Percentiles rank a stretch among this genome's conserved stretches.
These are phyloP conservation scores for Pichia sp. DNA, from an alignment of 1,139 yeast species.

Conservation along the genomic window DNA sequence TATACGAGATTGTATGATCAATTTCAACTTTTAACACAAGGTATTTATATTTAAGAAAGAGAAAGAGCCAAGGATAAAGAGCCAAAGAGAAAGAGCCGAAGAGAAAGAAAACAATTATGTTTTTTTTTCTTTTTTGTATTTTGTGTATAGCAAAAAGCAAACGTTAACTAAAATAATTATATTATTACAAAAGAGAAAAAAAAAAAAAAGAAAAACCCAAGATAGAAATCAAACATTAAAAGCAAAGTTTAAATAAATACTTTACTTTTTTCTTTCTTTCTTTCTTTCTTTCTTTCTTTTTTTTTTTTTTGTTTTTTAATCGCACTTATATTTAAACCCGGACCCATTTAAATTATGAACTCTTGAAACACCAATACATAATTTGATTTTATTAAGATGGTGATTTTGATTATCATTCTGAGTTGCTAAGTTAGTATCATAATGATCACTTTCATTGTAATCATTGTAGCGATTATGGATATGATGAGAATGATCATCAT, in stretches of 20 bases:
- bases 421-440: not conserved
- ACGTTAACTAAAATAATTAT: no score
- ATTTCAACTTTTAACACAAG: slow-evolving; percentile 89
- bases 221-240: not conserved
- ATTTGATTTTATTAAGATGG: slow-evolving; percentile 31
- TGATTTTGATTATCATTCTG: not conserved
- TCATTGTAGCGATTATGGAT: not conserved
- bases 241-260: no score
- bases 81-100: no score
- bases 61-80: no score
- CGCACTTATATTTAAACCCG: slow-evolving; percentile 17
- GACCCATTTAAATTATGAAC: slow-evolving; percentile 41
- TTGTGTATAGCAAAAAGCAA: no score
- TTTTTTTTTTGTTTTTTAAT: no score
- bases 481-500: not conserved
- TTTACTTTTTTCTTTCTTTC: no score
- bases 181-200: no score
- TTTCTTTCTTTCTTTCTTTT: no score
- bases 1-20: slow-evolving; percentile 92
- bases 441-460: not conserved
- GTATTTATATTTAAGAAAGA: slow-evolving; percentile 54
- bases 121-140: no score
- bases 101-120: no score
- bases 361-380: slow-evolving; percentile 37
- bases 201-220: no score